Evolutionary conservation across 1,284 basidiomycete genomes (phyloP).

Genomic region (Vanrija sp.): DNA sequence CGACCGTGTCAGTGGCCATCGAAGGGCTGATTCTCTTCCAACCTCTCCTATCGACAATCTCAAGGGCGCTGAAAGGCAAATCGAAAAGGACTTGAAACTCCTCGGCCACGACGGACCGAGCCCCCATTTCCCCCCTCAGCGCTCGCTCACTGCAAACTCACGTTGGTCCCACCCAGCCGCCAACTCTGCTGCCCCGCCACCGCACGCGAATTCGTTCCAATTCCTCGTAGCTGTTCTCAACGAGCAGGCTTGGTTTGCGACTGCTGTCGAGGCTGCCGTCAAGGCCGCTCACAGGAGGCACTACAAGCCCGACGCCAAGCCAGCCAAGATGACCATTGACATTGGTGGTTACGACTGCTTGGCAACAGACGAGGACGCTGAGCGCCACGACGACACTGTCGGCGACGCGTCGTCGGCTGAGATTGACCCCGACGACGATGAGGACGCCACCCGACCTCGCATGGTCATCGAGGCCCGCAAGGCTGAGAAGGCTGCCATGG

Average conservation of each 20-base stretch:
- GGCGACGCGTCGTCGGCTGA: conserved; percentile 1
- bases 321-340: conserved; percentile 32
- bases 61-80: no score
- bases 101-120: no score
- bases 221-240: conserved; percentile 45
- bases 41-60: not conserved
- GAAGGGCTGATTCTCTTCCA: no score
- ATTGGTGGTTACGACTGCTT: conserved; percentile 39
- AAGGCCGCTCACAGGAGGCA: conserved; percentile 18
- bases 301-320: conserved; percentile 22
- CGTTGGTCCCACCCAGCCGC: no score
- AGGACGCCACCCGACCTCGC: conserved; percentile 7
- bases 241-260: conserved; percentile 38
- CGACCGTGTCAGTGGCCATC: no score
- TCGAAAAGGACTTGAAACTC: no score
- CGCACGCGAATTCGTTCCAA: conserved; percentile 14
- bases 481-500: conserved; percentile 33
- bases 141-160: no score
- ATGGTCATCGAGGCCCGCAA: conserved; percentile 24
- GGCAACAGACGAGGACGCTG: conserved; percentile 36
- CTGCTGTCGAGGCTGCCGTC: conserved; percentile 27
- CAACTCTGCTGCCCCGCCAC: no score
- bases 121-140: no score
- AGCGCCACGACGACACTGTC: conserved; percentile 1
- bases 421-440: conserved; percentile 6